Evolutionary conservation across 2,329 filamentous ascomycete genomes (phyloP), one percentile per base, ranked within the genome.

Genomic region (Aureobasidium sp.): DNA sequence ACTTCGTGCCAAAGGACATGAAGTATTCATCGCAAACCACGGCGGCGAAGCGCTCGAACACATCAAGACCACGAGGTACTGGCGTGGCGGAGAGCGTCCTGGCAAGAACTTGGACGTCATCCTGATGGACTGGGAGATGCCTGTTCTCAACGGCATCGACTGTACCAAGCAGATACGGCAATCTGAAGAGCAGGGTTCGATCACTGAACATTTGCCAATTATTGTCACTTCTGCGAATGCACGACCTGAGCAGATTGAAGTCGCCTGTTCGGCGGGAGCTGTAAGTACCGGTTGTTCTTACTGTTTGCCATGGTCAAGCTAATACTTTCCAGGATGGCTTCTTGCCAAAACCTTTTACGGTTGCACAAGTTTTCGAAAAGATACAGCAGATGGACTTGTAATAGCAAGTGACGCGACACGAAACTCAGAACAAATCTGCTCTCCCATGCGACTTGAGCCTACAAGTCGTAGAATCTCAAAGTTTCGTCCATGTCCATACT

Each of bases 41-140:
- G 70, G 70, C 5, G 57, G 64, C 34, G 69, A 70, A 63, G 69
- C 68, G 1, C 61, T 71, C 14, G 64, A 66, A 7, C 65, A 49
- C 20, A 37, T 69, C 7, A 64, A 68, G 17, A 63, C 36, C 14
- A 66, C 66, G 3, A 22, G n/a, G 9, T 59, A 48, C 34, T 59
- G 52, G 51, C 25, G 22, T 14, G 53, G 41, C 2, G 27, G 25
- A 4, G 57, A 37, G 1, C 8, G 34, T 11, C 20, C 29, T 27
- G 47, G 29, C 29, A 51, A 20, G 14, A 22, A 47, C 3, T 15
- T 65, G 9, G 47, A 49, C 39, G 69, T 91, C 51, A 86, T 92
- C 17, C 73, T 92, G 7, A 91, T 92, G 88, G 89, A 92, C 70
- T 79, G 91, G 56, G 88, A 91, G 69, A 92, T 92, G 89, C 89